These are phyloP conservation scores for Fusarium napiforme DNA, from an alignment of 2,329 filamentous ascomycete species.

Conservation along the genomic window DNA sequence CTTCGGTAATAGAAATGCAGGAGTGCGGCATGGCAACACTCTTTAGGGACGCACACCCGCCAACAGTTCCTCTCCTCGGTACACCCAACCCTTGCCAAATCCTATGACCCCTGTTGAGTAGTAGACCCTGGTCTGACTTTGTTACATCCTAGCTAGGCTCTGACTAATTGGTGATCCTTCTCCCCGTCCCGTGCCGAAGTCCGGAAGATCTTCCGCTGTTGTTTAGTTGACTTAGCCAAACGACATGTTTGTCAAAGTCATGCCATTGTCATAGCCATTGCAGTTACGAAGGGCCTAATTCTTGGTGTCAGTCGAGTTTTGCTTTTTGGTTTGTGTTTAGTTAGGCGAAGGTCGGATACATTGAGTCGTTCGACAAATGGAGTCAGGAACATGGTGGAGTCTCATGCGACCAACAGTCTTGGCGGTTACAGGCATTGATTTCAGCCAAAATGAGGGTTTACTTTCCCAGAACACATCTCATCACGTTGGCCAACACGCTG, in stretches of 20 bases:
- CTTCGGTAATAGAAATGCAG: constrained; percentile 24
- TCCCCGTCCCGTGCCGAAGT: not conserved
- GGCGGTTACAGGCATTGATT: not conserved
- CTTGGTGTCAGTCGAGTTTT: not conserved
- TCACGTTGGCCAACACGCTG: not conserved
- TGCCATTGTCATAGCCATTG: not conserved
- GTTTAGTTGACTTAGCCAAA: not conserved
- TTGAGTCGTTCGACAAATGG: not conserved
- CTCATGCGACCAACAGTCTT: not conserved
- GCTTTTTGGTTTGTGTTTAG: not conserved
- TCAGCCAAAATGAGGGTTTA: not conserved
- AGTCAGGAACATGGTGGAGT: not conserved
- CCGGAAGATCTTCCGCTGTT: not conserved
- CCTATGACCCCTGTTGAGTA: not conserved
- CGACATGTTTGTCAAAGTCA: not conserved
- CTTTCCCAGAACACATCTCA: not conserved
- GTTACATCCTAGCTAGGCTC: not conserved
- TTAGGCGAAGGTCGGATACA: not conserved
- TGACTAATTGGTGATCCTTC: not conserved
- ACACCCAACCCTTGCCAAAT: not conserved
- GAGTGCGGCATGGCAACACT: constrained; percentile 2
- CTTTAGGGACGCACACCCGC: not conserved
- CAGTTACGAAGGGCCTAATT: not conserved
- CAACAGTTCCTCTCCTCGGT: not conserved
- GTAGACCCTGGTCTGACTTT: too few relatives aligned